Percentiles rank a stretch among this genome's conserved stretches.
phyloP scores from a whole-genome alignment of 352 stramenopile species.

The Globisporangium solare region DNA sequence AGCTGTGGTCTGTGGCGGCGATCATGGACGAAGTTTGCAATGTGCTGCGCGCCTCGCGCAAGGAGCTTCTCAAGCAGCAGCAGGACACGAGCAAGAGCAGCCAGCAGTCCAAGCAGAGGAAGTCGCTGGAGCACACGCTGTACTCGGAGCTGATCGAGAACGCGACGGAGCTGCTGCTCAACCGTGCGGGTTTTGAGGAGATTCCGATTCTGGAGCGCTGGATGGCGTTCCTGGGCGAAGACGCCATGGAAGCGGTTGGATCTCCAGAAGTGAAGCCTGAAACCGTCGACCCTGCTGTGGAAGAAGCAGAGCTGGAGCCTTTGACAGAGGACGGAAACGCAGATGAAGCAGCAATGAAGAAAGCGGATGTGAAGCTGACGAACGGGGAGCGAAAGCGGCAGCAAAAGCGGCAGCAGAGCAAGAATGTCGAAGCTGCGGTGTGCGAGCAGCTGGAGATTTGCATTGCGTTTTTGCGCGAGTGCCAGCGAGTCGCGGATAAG shows the following conservation, averaged over 20 bases:
- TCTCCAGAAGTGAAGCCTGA: neutral
- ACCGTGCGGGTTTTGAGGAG: slow-evolving; percentile 30
- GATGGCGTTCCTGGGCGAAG: slow-evolving; percentile 25
- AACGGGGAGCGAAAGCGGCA: slow-evolving; percentile 23
- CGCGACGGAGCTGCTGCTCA: slow-evolving; percentile 62
- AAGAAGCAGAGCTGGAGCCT: neutral
- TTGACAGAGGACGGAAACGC: neutral
- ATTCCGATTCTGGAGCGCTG: slow-evolving; percentile 36
- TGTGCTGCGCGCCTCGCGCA: slow-evolving; percentile 27
- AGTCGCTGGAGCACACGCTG: slow-evolving; percentile 37
- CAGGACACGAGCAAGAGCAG: slow-evolving; percentile 6
- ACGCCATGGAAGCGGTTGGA: neutral
- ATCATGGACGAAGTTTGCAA: slow-evolving; percentile 30
- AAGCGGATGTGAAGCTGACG: neutral
- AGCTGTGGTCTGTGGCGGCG: slow-evolving; percentile 15
- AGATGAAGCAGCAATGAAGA: neutral
- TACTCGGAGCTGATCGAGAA: slow-evolving; percentile 56
- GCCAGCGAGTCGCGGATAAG: slow-evolving; percentile 10
- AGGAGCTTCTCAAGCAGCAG: slow-evolving; percentile 20
- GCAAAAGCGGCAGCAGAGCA: slow-evolving; percentile 12
- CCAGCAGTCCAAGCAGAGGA: slow-evolving; percentile 14
- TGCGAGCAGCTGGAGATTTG: slow-evolving; percentile 45
- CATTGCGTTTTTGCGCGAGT: slow-evolving; percentile 39
- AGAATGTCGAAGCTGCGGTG: slow-evolving; percentile 3
- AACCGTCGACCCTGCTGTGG: neutral